These are phyloP conservation scores for Plasmodium fragile DNA, from an alignment of 169 alveolate genomes.

Conservation along the genomic window DNA sequence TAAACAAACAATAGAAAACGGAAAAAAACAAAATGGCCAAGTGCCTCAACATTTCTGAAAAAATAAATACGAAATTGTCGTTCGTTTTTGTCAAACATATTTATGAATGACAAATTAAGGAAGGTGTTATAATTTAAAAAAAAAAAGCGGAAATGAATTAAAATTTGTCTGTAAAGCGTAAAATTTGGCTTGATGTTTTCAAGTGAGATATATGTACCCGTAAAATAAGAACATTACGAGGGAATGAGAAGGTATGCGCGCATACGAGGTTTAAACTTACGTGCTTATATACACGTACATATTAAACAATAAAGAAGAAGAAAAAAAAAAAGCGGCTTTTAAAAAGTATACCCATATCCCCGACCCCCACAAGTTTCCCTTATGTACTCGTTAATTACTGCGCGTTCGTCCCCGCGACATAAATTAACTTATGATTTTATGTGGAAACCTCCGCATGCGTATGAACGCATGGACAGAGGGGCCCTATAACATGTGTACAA, in stretches of 20 bases:
- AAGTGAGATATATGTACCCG: not conserved
- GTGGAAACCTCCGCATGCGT: not conserved
- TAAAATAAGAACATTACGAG: not conserved
- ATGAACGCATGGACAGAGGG: not conserved
- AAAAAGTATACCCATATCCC: not conserved
- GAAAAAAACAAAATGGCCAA: conserved; percentile 6
- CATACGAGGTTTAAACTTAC: not conserved
- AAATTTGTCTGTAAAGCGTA: not conserved
- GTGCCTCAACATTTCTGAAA: not conserved
- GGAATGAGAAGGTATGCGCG: not conserved
- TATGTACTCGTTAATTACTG: not conserved
- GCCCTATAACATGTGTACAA: conserved; percentile 7
- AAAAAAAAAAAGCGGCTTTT: not conserved
- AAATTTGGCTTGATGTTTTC: not conserved
- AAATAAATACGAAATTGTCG: not conserved
- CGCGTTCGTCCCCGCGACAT: not conserved
- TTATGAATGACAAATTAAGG: not conserved
- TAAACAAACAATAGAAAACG: not conserved
- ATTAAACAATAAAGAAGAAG: not conserved
- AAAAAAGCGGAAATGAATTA: conserved; percentile 2
- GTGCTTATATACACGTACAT: not conserved
- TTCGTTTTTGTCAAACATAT: not conserved
- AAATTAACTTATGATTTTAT: not conserved
- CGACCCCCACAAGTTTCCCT: not conserved
- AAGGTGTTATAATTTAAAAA: not conserved